Base-by-base conservation (phyloP, 2,329 filamentous ascomycete genomes). In the Clonostachys rhizophaga region DNA sequence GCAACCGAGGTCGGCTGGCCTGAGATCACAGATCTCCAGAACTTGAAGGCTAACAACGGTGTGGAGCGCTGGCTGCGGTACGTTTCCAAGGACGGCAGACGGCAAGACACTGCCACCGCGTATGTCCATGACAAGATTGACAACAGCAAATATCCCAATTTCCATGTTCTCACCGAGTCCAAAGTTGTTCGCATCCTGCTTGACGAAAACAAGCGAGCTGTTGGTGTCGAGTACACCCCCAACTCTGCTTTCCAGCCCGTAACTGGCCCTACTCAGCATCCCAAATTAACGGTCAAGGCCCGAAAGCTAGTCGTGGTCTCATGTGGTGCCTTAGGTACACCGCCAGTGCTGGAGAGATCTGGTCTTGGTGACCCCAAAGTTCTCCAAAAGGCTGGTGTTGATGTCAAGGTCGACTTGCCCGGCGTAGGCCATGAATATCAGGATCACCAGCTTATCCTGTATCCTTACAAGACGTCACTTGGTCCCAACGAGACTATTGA, bases 371-470 rank as follows among this genome's bases (percentile, higher is more conserved):
- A 44, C 14, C 20, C 35, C 5, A 35, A 46, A 14, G 54, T 81
- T 6, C 68, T 85, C 2, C 57, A 69, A 40, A 63, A 62, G 16
- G 68, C 72, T 0, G 71, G 69, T 1, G 69, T 83, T 3, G 64
- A 71, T 2, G 56, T 74, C 4, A 55, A 74, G 2, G 63, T 70
- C 3, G 66, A 77, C 42, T 57, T 80, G 2, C 71, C 73, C 0
- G 76, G 75, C 4, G 78, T 83, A 2, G 79, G 79, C 0, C 61
- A 68, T 14, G 67, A 74, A 36, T 78, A 80, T 50, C 71, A 80
- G 53, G 79, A 82, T 50, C 78, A 83, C 48, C 69, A 83, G 41
- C 61, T 84, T 2, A 50, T 76, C 1, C 54, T 78, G 0, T 78
- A 75, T 47, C 67, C 76, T 0, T 84, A 83, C 59, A 58, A 50